Base-by-base conservation (phyloP, 441 rosid genomes). In the Gossypium gossypioides region DNA sequence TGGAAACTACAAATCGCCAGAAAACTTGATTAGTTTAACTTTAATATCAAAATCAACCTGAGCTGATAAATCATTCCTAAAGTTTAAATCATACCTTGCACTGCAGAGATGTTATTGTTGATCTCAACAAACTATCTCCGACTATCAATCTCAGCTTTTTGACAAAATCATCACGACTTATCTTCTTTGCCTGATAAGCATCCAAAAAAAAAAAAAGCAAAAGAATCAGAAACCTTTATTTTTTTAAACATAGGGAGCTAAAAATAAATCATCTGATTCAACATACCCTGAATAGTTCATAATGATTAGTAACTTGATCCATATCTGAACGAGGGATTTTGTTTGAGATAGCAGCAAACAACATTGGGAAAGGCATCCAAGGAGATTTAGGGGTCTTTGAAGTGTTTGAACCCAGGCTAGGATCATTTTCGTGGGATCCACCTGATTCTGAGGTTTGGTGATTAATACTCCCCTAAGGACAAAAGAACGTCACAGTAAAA, bases 341-440 rank as follows among this genome's bases (percentile, higher is more conserved):
- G 56, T 75, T 80, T 2, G 97, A 81, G 40, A 96, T 89, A 9
- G 94, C 96, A 77, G 90, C 87, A 86, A 96, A 90, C 82, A 96
- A 72, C 83, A 77, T 79, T 22, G 94, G 88, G 58, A 96, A 91
- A 48, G 98, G 96, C 96, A 96, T 87, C 91, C 93, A 96, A 42
- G 99, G 98, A 51, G 97, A 96, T 79, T 84, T 93, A 15, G 97
- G 96, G 71, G 76, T 80, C 72, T 80, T 85, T 10, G 84, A 78
- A 57, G 81, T 77, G 80, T 85, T 86, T 44, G 97, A 86, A 73
- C 86, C 86, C 1, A 79, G 72, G 76, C 88, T 88, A 67, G 86
- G 78, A 60, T 86, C 83, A 74, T 83, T 87, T 69, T 81, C 83
- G 34, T 46, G 72, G 68, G 86, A 83, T 57, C 72, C 80, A 66